These are phyloP conservation scores for Populus hybrid DNA, from an alignment of 441 rosid species.

Conservation along the genomic window DNA sequence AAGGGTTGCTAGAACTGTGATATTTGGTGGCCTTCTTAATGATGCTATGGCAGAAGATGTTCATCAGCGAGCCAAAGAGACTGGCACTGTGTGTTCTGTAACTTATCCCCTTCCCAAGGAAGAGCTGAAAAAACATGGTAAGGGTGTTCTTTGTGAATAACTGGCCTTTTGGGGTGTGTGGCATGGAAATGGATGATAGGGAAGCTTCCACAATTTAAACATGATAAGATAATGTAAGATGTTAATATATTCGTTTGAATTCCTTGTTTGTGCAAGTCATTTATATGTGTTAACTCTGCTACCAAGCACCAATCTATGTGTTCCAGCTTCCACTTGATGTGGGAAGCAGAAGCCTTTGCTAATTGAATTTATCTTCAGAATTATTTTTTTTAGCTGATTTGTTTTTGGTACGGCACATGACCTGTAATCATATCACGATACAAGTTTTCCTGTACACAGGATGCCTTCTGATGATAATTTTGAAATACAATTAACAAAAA, in stretches of 20 bases:
- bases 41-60: conserved; percentile 71
- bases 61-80: conserved; percentile 55
- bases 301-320: no score
- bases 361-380: no score
- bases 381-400: no score
- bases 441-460: not conserved
- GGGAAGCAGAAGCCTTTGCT: no score
- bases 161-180: not conserved
- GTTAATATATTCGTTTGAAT: not conserved
- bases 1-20: conserved; percentile 93
- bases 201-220: not conserved
- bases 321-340: no score
- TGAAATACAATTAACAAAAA: not conserved
- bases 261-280: not conserved
- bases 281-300: not conserved
- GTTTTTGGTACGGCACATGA: not conserved
- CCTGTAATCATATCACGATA: not conserved
- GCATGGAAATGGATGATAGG: not conserved
- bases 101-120: conserved; percentile 76
- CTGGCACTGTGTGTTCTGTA: conserved; percentile 74
- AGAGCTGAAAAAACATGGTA: conserved; percentile 76
- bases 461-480: not conserved
- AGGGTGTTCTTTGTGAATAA: conserved; percentile 11
- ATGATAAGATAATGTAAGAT: not conserved
- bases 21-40: conserved; percentile 82